phyloP scores from a whole-genome alignment of 495 filamentous ascomycete species.

The Parathielavia hyrcaniae region DNA sequence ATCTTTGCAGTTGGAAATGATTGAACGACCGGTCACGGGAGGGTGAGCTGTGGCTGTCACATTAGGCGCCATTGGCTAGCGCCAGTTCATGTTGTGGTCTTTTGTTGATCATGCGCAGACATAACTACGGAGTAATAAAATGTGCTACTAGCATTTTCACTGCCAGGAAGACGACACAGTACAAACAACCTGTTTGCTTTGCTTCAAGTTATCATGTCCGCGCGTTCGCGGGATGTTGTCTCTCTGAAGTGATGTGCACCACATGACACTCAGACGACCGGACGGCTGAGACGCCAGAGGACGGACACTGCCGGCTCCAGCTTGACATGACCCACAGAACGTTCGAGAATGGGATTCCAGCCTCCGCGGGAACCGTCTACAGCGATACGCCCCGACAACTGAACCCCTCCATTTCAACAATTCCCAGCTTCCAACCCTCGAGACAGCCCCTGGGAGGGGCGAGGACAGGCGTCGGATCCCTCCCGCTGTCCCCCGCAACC shows the following conservation, averaged over 20 bases:
- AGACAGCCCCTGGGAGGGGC: neutral
- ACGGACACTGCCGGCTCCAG: neutral
- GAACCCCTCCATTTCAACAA: neutral
- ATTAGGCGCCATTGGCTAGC: conserved; percentile 1
- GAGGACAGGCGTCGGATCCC: conserved; percentile 3
- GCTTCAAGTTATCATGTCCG: too few species aligned
- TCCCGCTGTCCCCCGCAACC: conserved; percentile 12
- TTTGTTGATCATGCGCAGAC: conserved; percentile 1
- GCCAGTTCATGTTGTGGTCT: conserved; percentile 2
- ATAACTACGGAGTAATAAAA: too few species aligned
- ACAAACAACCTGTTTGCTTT: too few species aligned
- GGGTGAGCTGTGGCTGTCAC: conserved; percentile 9
- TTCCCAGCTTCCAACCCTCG: neutral
- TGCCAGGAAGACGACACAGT: too few species aligned
- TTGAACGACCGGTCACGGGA: neutral
- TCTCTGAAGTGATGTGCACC: too few species aligned
- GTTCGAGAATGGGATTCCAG: conserved; percentile 37
- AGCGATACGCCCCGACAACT: conserved; percentile 14
- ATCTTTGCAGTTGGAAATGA: conserved; percentile 8
- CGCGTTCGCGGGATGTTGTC: too few species aligned
- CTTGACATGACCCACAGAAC: conserved; percentile 36
- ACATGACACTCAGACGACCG: neutral
- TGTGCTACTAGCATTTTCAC: too few species aligned
- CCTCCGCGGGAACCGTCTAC: conserved; percentile 15
- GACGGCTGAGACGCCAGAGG: neutral